Conservation (phyloP, 1,139 yeast species). For the Candida labiduridarum region DNA sequence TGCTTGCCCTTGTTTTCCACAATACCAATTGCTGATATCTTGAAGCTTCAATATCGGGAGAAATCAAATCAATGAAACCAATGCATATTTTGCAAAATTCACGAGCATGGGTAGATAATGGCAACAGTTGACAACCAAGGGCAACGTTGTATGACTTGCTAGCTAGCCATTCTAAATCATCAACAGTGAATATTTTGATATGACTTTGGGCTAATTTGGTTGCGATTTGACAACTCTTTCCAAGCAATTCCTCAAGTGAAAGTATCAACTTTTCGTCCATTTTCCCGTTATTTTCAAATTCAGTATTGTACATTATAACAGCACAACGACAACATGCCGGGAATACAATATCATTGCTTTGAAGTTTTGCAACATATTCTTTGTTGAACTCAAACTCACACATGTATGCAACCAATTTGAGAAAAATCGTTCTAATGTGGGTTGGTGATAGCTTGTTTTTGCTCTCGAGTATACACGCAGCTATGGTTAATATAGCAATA, state of each 20-base stretch:
- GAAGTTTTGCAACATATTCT: conserved; percentile 7
- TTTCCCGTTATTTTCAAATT: conserved; percentile 5
- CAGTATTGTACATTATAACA: conserved; percentile 11
- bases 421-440: conserved; percentile 5
- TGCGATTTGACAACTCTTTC: conserved; percentile 12
- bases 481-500: conserved; percentile 16
- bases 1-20: conserved; percentile 15
- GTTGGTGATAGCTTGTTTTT: conserved; percentile 11
- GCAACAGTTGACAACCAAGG: conserved; percentile 11
- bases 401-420: conserved; percentile 9
- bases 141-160: conserved; percentile 20
- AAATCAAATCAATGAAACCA: conserved; percentile 10
- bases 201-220: conserved; percentile 1
- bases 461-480: conserved; percentile 22
- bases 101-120: neutral
- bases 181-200: conserved; percentile 6
- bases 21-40: conserved; percentile 7
- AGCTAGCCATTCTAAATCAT: conserved; percentile 24
- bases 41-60: conserved; percentile 7
- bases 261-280: neutral
- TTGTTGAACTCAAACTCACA: conserved; percentile 2
- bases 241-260: conserved; percentile 9
- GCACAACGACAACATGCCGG: conserved; percentile 14
- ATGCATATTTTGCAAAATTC: conserved; percentile 11
- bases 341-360: conserved; percentile 11